Conservation (phyloP, 768 basidiomycete genomes). For the Podaxis sp. region DNA sequence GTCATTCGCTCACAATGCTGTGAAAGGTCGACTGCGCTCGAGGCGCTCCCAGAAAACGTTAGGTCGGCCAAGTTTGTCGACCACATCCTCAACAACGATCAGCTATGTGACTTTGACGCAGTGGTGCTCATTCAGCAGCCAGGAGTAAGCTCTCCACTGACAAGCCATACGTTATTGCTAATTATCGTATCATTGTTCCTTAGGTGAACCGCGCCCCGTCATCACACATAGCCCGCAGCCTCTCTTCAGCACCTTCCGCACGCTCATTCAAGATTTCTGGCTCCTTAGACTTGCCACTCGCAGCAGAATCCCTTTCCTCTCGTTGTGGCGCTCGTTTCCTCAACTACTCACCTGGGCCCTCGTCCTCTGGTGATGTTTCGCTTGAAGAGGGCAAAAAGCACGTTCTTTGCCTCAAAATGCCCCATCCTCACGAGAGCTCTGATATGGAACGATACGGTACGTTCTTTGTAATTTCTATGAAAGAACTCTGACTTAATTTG, state of each 20-base stretch:
- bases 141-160: slow-evolving; percentile 58
- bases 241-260: slow-evolving; percentile 51
- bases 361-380: slow-evolving; percentile 22
- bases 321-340: slow-evolving; percentile 34
- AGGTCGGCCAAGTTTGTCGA: slow-evolving; percentile 39
- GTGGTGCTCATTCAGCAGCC: slow-evolving; percentile 70
- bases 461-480: slow-evolving; percentile 19
- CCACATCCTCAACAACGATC: slow-evolving; percentile 39
- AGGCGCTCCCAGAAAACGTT: slow-evolving; percentile 34
- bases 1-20: background rate
- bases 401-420: slow-evolving; percentile 57
- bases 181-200: background rate
- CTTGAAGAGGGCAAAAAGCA: slow-evolving; percentile 45
- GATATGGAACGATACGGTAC: slow-evolving; percentile 55
- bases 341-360: slow-evolving; percentile 38
- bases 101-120: slow-evolving; percentile 63
- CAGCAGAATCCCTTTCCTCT: slow-evolving; percentile 42
- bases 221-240: slow-evolving; percentile 40
- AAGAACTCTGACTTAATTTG: background rate
- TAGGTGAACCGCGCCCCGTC: background rate
- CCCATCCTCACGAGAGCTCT: slow-evolving; percentile 40
- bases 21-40: slow-evolving; percentile 48
- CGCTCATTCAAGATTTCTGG: slow-evolving; percentile 62
- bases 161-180: slow-evolving; percentile 26
- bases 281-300: slow-evolving; percentile 28